phyloP scores from a whole-genome alignment of 371 early-diverging fungal species.

The Mortierella sp. region DNA sequence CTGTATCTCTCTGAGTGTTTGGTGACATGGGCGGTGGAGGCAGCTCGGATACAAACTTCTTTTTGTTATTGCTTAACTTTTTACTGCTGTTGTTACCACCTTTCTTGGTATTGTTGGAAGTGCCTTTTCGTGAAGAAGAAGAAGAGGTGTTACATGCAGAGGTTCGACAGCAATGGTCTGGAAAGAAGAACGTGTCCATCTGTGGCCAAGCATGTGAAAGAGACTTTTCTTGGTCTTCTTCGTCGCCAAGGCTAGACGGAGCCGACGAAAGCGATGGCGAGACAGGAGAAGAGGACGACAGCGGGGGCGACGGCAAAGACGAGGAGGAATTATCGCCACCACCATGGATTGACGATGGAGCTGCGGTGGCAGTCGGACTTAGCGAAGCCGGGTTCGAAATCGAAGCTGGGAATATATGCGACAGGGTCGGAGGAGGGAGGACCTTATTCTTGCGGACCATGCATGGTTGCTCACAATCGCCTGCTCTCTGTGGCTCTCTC shows the following conservation, averaged over 20 bases:
- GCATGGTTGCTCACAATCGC: constrained; percentile 38
- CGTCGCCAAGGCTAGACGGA: background rate
- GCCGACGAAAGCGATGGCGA: background rate
- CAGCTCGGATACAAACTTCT: constrained; percentile 30
- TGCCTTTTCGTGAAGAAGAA: background rate
- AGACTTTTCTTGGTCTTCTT: constrained; percentile 7
- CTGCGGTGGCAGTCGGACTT: constrained; percentile 8
- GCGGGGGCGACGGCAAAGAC: background rate
- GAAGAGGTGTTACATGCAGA: constrained; percentile 19
- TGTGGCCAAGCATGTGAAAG: constrained; percentile 43
- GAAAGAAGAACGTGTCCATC: constrained; percentile 48
- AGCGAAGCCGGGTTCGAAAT: constrained; percentile 51
- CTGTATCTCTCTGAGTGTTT: background rate
- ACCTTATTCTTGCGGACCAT: constrained; percentile 45
- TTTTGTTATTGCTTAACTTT: constrained; percentile 5
- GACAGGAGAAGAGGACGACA: background rate
- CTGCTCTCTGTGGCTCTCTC: background rate
- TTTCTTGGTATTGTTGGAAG: constrained; percentile 14
- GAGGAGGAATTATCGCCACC: too few species aligned
- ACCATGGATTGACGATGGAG: background rate
- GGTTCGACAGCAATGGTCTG: constrained; percentile 56
- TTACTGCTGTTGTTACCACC: background rate
- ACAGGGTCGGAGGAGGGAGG: constrained; percentile 50
- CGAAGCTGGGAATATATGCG: constrained; percentile 32
- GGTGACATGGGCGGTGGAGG: constrained; percentile 36